These are phyloP conservation scores for Terfezia claveryi DNA, from an alignment of 495 filamentous ascomycete genomes.

Conservation along the genomic window DNA sequence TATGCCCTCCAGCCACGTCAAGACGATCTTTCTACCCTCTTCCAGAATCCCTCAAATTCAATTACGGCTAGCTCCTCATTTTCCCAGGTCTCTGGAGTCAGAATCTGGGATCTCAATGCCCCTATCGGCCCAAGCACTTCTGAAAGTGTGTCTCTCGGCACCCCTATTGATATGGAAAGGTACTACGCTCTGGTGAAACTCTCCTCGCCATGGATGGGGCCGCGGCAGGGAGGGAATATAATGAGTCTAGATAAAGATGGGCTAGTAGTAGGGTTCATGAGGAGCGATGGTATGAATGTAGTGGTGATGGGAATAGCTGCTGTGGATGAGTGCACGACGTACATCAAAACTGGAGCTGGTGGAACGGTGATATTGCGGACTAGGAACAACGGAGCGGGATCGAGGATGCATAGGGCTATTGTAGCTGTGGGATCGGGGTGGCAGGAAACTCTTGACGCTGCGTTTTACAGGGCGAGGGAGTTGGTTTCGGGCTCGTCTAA, in stretches of 20 bases:
- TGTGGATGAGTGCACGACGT: conserved; percentile 44
- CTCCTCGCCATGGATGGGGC: conserved; percentile 69
- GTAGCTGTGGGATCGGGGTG: conserved; percentile 53
- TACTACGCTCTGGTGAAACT: conserved; percentile 67
- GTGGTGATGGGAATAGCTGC: conserved; percentile 70
- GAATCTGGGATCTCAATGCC: not conserved
- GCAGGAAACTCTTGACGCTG: conserved; percentile 53
- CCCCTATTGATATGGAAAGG: conserved; percentile 13
- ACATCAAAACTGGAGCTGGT: conserved; percentile 40
- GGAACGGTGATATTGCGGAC: conserved; percentile 49
- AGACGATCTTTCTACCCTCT: not conserved
- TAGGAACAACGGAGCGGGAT: conserved; percentile 39
- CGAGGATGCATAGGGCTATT: conserved; percentile 39
- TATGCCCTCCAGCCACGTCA: no score
- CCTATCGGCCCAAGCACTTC: not conserved
- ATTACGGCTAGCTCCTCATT: not conserved
- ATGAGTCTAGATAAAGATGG: conserved; percentile 55
- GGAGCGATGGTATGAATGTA: conserved; percentile 48
- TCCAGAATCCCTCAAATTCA: not conserved
- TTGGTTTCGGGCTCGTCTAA: conserved; percentile 27
- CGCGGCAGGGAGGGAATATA: conserved; percentile 49
- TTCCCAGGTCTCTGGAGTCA: not conserved
- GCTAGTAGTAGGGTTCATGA: conserved; percentile 61
- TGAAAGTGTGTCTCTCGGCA: not conserved
- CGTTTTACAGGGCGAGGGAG: conserved; percentile 67